A percentile compares a stretch with the other conserved stretches of the same genome.
Conservation (phyloP, 2,329 filamentous ascomycete species). For the Pseudogymnoascus sp. region DNA sequence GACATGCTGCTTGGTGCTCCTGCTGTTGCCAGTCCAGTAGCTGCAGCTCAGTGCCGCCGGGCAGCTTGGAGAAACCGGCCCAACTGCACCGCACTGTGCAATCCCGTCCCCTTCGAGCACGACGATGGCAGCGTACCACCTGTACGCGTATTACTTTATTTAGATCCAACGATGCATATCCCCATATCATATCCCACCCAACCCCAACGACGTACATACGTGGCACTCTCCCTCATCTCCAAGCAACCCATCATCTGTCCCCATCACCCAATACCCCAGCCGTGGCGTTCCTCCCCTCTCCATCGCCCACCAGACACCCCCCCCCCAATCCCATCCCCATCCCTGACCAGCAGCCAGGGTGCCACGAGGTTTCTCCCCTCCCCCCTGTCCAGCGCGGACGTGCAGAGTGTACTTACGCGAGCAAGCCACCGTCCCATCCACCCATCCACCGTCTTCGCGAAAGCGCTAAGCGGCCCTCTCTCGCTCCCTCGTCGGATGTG, state of each 20-base stretch:
- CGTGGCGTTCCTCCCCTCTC: neutral
- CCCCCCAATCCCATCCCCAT: neutral
- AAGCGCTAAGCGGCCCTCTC: neutral
- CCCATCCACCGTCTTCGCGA: neutral
- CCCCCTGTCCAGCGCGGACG: neutral
- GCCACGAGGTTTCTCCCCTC: neutral
- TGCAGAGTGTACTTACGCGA: neutral
- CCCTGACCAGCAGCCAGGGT: neutral
- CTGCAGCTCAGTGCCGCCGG: too few relatives aligned
- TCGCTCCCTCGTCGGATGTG: too few relatives aligned
- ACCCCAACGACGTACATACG: neutral
- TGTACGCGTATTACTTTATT: neutral
- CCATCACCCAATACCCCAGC: neutral
- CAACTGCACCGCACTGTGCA: too few relatives aligned
- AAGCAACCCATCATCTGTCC: neutral
- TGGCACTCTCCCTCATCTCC: neutral
- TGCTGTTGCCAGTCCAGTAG: neutral
- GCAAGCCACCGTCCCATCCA: neutral
- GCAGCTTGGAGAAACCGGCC: too few relatives aligned
- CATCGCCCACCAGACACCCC: neutral
- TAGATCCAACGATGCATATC: neutral
- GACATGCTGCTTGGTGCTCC: neutral
- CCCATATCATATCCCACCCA: neutral
- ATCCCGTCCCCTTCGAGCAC: too few relatives aligned
- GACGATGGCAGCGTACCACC: too few relatives aligned